A percentile compares a stretch with the other conserved stretches of the same genome.
These are phyloP conservation scores for Blastobotrys mokoenaii DNA, from an alignment of 805 yeast species.

Conservation along the genomic window DNA sequence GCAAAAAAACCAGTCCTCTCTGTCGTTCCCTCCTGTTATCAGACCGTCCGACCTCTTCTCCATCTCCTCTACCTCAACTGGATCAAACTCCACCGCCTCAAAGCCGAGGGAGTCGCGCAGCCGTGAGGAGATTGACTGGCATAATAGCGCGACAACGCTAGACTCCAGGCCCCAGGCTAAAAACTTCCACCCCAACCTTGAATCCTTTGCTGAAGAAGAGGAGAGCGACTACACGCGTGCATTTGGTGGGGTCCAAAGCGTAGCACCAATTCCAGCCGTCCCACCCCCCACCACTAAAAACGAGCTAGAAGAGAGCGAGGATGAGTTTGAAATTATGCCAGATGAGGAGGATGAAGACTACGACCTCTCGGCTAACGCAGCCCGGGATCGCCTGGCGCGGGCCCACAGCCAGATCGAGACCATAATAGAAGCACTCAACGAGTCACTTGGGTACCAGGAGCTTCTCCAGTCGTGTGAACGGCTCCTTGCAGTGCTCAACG, in stretches of 20 bases:
- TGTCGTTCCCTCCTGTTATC: slow-evolving; percentile 2
- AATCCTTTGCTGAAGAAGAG: slow-evolving; percentile 9
- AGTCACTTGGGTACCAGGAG: slow-evolving; percentile 1
- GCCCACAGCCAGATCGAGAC: slow-evolving; percentile 6
- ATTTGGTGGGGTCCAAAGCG: slow-evolving; percentile 6
- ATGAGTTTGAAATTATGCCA: slow-evolving; percentile 1
- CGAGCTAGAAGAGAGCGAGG: slow-evolving; percentile 5
- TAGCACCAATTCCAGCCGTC: not conserved
- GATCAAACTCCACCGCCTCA: too few species aligned
- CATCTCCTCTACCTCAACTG: not conserved
- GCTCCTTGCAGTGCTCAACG: slow-evolving; percentile 4
- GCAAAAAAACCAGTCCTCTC: not conserved
- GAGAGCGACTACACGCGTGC: slow-evolving; percentile 16
- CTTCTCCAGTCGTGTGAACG: not conserved
- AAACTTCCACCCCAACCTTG: not conserved
- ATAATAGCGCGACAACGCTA: too few species aligned
- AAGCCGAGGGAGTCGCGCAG: not conserved
- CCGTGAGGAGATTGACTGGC: too few species aligned
- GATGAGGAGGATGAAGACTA: slow-evolving; percentile 14
- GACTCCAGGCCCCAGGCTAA: not conserved
- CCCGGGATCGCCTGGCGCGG: slow-evolving; percentile 11
- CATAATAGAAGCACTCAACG: slow-evolving; percentile 2
- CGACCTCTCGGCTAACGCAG: slow-evolving; percentile 13
- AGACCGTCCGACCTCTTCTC: not conserved
- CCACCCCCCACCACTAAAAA: not conserved